Conservation (phyloP, 2,329 filamentous ascomycete genomes). For the Rhexocercosporidium sp. region DNA sequence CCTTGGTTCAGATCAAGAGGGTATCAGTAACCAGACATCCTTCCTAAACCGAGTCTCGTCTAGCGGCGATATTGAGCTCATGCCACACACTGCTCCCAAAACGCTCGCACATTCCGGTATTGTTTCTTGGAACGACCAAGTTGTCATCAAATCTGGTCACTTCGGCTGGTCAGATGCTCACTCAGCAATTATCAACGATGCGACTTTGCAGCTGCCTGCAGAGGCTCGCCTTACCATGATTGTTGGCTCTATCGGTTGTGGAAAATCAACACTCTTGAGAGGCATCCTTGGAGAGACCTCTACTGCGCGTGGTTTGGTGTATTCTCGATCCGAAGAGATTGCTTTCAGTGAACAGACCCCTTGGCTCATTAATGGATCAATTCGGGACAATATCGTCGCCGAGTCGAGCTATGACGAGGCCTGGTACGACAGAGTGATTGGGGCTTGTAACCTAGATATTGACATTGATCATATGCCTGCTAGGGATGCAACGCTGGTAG, state of each 20-base stretch:
- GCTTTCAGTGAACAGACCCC: conserved; percentile 51
- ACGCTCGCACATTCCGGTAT: background rate
- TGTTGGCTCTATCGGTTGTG: conserved; percentile 6
- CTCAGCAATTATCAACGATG: conserved; percentile 1
- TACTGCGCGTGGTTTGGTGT: background rate
- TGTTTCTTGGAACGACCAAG: background rate
- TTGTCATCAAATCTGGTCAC: background rate
- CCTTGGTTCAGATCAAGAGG: background rate
- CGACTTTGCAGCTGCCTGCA: background rate
- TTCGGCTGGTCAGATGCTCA: background rate
- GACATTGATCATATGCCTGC: conserved; percentile 51
- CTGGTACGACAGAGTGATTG: conserved; percentile 68
- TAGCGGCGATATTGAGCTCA: background rate
- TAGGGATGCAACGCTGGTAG: conserved; percentile 34
- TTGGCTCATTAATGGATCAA: conserved; percentile 50
- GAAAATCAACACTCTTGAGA: conserved; percentile 11
- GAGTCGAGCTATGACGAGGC: conserved; percentile 30
- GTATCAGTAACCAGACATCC: background rate
- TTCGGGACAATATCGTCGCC: conserved; percentile 48
- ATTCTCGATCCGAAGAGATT: conserved; percentile 2
- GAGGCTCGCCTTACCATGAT: conserved; percentile 5
- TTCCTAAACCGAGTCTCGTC: background rate
- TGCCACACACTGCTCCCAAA: background rate
- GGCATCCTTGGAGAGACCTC: conserved; percentile 11
- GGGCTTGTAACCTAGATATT: conserved; percentile 65